These are phyloP conservation scores for Cutaneotrichosporon mucoides DNA, from an alignment of 1,284 basidiomycete species.

Conservation along the genomic window DNA sequence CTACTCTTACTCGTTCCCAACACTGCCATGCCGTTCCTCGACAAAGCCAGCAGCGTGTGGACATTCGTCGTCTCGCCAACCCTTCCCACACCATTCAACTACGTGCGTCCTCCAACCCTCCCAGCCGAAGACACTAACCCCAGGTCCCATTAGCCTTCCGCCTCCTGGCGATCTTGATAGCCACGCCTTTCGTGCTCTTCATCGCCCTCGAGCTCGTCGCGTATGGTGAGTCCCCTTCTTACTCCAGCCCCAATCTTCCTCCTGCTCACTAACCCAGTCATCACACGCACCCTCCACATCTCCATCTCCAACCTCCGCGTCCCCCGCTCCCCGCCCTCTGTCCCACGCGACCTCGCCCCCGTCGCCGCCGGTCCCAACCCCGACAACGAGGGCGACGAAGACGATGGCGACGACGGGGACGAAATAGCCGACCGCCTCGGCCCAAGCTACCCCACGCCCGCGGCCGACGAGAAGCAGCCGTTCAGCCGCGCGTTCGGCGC, in stretches of 20 bases:
- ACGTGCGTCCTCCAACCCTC: conserved; percentile 3
- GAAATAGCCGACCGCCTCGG: background rate
- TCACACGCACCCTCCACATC: conserved; percentile 36
- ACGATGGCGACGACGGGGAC: background rate
- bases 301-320: conserved; percentile 34
- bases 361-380: background rate
- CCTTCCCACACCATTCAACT: conserved; percentile 17
- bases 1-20: background rate
- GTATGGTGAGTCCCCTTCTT: conserved; percentile 26
- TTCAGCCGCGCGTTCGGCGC: background rate
- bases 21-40: background rate
- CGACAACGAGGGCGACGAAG: background rate
- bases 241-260: no score
- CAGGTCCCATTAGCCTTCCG: conserved; percentile 35
- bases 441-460: background rate
- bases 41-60: conserved; percentile 2
- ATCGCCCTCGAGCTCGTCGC: conserved; percentile 35
- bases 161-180: conserved; percentile 25
- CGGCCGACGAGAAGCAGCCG: background rate
- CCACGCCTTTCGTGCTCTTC: conserved; percentile 31
- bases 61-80: conserved; percentile 9
- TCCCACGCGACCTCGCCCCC: conserved; percentile 4
- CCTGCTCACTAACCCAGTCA: conserved; percentile 29
- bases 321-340: conserved; percentile 27
- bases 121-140: background rate